Evolutionary conservation across 805 yeast genomes (phyloP).

Genomic region (Kodamaea laetipori): DNA sequence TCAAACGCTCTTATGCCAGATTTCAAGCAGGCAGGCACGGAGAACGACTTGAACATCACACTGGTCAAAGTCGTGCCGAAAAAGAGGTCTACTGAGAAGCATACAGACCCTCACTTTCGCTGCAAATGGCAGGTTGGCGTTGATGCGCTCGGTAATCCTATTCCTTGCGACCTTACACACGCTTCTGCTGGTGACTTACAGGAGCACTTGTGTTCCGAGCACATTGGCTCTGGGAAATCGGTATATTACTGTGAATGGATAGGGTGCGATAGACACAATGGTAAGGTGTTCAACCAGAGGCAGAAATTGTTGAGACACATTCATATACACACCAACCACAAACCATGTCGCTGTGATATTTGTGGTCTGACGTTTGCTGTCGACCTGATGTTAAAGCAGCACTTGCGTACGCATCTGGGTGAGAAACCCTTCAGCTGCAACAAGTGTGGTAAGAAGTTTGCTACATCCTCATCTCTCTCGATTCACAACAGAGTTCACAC

Average conservation of each 20-base stretch:
- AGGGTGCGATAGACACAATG: constrained; percentile 64
- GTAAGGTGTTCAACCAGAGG: constrained; percentile 70
- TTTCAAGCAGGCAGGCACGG: not conserved
- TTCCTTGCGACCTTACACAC: constrained; percentile 55
- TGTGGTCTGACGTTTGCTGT: constrained; percentile 79
- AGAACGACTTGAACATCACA: constrained; percentile 31
- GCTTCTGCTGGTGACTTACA: constrained; percentile 61
- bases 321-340: constrained; percentile 82
- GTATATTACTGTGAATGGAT: constrained; percentile 76
- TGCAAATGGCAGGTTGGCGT: constrained; percentile 48
- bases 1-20: too few relatives aligned
- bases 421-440: constrained; percentile 83
- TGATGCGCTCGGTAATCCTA: constrained; percentile 29
- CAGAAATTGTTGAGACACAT: constrained; percentile 87
- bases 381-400: constrained; percentile 76
- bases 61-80: constrained; percentile 37
- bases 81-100: constrained; percentile 11
- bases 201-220: constrained; percentile 65
- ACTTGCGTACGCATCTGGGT: constrained; percentile 81
- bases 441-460: constrained; percentile 73
- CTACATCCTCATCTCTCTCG: constrained; percentile 78
- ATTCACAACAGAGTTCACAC: constrained; percentile 87
- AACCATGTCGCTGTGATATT: constrained; percentile 70
- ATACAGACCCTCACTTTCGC: constrained; percentile 35
- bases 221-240: constrained; percentile 74